These are phyloP conservation scores for Hygrophorus pudorinus DNA, from an alignment of 768 basidiomycete species.

Conservation along the genomic window DNA sequence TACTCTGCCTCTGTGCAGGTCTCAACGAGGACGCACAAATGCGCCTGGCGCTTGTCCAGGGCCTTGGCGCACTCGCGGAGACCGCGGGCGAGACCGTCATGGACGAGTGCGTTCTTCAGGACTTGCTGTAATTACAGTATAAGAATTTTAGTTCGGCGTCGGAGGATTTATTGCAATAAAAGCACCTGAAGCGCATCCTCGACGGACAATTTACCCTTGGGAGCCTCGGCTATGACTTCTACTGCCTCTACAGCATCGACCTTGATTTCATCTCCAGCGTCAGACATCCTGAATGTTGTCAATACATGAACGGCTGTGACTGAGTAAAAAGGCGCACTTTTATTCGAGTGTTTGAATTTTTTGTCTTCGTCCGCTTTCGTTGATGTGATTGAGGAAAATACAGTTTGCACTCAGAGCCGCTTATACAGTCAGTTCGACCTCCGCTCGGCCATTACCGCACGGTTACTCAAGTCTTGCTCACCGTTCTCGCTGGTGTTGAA, in stretches of 20 bases:
- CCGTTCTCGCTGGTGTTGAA: not conserved
- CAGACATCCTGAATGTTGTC: conserved; percentile 62
- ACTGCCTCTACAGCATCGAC: conserved; percentile 52
- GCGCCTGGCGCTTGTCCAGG: conserved; percentile 96
- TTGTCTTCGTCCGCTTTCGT: conserved; percentile 95
- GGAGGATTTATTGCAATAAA: not conserved
- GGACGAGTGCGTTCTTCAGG: conserved; percentile 95
- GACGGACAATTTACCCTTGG: conserved; percentile 91
- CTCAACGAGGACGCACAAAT: conserved; percentile 98
- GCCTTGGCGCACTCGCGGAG: conserved; percentile 97
- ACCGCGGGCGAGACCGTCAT: conserved; percentile 97
- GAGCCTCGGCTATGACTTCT: conserved; percentile 80
- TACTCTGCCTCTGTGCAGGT: conserved; percentile 99
- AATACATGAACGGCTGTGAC: conserved; percentile 6
- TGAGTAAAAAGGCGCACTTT: conserved; percentile 25
- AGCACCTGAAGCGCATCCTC: conserved; percentile 87
- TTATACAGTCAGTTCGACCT: conserved; percentile 31
- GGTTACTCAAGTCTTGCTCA: not conserved
- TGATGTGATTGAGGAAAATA: conserved; percentile 65
- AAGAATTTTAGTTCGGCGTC: conserved; percentile 4
- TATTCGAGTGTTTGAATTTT: conserved; percentile 18
- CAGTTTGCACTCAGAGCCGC: conserved; percentile 29
- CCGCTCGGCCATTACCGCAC: conserved; percentile 23
- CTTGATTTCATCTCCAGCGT: conserved; percentile 93
- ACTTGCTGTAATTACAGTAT: conserved; percentile 60